Evolutionary conservation across 2,329 filamentous ascomycete genomes (phyloP).

Genomic region (Emydomyces testavorans): DNA sequence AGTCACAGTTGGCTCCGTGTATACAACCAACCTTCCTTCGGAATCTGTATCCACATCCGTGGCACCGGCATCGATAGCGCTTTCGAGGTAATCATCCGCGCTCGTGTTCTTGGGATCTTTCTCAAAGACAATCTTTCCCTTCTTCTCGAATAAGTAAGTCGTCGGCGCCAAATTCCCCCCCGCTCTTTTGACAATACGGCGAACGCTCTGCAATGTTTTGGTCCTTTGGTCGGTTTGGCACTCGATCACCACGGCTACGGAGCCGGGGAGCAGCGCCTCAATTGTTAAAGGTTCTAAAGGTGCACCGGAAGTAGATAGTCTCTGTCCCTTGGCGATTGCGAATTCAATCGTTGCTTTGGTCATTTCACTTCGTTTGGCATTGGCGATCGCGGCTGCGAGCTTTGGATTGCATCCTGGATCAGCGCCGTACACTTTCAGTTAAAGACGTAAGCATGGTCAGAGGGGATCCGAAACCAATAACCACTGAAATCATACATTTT

Average conservation of each 20-base stretch:
- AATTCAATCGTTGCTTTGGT: conserved; percentile 75
- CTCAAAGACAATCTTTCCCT: conserved; percentile 60
- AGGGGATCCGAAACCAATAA: neutral
- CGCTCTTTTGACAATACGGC: conserved; percentile 56
- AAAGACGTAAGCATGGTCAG: conserved; percentile 10
- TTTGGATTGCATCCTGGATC: conserved; percentile 64
- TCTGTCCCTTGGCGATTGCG: conserved; percentile 80
- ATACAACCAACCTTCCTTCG: conserved; percentile 59
- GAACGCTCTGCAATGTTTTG: conserved; percentile 61
- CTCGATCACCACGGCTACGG: conserved; percentile 67
- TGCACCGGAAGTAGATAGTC: conserved; percentile 61
- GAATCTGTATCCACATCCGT: conserved; percentile 45
- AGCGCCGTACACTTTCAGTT: conserved; percentile 55
- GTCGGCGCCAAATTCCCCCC: conserved; percentile 62
- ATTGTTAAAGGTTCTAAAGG: conserved; percentile 66
- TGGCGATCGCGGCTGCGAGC: conserved; percentile 58
- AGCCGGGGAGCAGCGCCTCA: conserved; percentile 68
- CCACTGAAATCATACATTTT: conserved; percentile 46
- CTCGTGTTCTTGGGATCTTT: conserved; percentile 41
- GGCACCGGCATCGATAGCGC: conserved; percentile 73
- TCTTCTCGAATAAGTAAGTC: conserved; percentile 72
- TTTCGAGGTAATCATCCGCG: conserved; percentile 64
- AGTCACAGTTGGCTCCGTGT: conserved; percentile 55
- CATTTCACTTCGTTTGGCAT: conserved; percentile 74
- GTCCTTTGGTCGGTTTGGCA: conserved; percentile 72